Evolutionary conservation across 2,329 filamentous ascomycete species (phyloP).

Genomic region (Botrytis sinoallii): DNA sequence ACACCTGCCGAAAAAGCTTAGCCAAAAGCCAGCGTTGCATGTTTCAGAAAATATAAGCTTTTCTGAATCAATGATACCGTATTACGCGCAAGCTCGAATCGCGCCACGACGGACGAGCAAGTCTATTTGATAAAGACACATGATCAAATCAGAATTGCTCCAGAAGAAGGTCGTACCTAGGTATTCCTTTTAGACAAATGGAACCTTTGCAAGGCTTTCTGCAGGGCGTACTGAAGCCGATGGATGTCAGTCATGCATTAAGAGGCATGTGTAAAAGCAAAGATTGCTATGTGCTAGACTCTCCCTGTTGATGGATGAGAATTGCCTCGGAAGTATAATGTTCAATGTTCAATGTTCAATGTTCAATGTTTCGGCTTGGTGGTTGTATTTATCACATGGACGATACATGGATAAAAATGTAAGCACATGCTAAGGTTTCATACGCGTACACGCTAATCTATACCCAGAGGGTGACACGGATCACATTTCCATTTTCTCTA

Average conservation of each 20-base stretch:
- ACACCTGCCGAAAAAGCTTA: not conserved
- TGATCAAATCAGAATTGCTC: not conserved
- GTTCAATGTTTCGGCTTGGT: not conserved
- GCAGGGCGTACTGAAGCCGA: not conserved
- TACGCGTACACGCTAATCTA: not conserved
- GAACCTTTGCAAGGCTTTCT: not conserved
- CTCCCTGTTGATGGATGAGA: not conserved
- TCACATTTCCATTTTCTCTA: not conserved
- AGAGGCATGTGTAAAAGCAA: not conserved
- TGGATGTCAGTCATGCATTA: not conserved
- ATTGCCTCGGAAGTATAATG: not conserved
- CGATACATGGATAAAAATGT: not conserved
- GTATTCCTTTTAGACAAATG: not conserved
- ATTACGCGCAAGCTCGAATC: not conserved
- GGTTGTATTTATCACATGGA: not conserved
- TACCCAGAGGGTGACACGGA: not conserved
- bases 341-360: not conserved
- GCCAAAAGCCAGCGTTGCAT: not conserved
- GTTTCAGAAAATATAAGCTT: not conserved
- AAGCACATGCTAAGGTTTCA: not conserved
- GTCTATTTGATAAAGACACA: too few species aligned
- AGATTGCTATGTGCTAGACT: not conserved
- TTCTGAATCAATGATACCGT: not conserved
- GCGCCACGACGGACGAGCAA: not conserved
- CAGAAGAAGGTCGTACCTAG: not conserved